Conservation (phyloP, 2,329 filamentous ascomycete species). For the Trichoderma harzianum region DNA sequence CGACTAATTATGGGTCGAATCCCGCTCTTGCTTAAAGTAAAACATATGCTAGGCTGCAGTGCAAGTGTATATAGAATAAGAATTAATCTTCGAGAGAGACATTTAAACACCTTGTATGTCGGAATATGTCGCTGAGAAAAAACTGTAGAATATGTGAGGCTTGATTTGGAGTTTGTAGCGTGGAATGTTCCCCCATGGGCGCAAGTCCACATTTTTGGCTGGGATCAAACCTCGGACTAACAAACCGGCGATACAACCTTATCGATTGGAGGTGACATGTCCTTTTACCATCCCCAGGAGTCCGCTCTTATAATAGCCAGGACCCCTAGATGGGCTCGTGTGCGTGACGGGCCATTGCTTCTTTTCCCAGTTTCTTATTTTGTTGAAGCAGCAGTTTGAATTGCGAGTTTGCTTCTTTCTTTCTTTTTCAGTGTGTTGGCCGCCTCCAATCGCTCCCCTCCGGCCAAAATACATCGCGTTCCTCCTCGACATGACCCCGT, state of each 20-base stretch:
- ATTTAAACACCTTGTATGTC: not conserved
- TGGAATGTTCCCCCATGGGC: not conserved
- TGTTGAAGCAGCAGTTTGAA: not conserved
- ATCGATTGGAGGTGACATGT: conserved; percentile 19
- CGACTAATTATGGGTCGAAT: not conserved
- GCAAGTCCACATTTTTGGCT: not conserved
- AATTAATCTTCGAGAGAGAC: not conserved
- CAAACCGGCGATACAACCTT: conserved; percentile 8
- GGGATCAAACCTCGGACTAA: not conserved
- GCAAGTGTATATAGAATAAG: not conserved
- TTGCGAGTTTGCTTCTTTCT: not conserved
- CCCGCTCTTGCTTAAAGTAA: not conserved
- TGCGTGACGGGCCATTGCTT: not conserved
- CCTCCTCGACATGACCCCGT: conserved; percentile 29
- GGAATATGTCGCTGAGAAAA: not conserved
- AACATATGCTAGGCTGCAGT: not conserved
- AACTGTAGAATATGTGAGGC: not conserved
- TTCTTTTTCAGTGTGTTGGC: not conserved
- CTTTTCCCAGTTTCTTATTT: not conserved
- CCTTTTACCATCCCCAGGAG: conserved; percentile 10
- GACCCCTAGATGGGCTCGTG: conserved; percentile 16
- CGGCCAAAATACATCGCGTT: not conserved
- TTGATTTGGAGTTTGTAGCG: not conserved
- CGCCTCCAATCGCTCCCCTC: not conserved
- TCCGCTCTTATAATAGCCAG: not conserved